Conservation (phyloP, 768 basidiomycete species). For the Pleurotus giganteus region DNA sequence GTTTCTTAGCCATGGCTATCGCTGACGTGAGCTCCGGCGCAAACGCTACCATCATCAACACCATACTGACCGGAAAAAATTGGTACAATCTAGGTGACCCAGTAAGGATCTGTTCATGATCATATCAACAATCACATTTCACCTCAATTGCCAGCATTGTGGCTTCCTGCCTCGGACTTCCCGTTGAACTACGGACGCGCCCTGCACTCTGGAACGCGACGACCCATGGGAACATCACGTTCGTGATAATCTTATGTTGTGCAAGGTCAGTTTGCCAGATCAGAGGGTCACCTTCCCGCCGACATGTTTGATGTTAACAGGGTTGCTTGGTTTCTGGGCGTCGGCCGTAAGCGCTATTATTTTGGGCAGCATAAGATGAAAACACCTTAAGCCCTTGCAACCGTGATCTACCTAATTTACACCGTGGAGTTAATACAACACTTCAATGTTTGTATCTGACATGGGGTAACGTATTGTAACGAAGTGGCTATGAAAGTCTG, state of each 20-base stretch:
- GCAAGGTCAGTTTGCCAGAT: conserved; percentile 43
- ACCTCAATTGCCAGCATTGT: conserved; percentile 44
- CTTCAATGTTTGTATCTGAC: neutral
- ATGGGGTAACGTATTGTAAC: neutral
- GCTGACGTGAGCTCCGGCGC: conserved; percentile 56
- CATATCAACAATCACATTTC: conserved; percentile 13
- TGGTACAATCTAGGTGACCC: conserved; percentile 44
- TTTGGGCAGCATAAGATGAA: conserved; percentile 23
- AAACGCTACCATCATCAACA: neutral
- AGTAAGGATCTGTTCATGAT: conserved; percentile 40
- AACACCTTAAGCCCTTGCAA: neutral
- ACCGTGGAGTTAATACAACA: too few species aligned
- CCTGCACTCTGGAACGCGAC: conserved; percentile 62
- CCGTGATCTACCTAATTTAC: neutral
- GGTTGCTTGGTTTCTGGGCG: conserved; percentile 53
- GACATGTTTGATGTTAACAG: conserved; percentile 26
- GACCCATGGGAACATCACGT: conserved; percentile 77
- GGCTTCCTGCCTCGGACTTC: conserved; percentile 56
- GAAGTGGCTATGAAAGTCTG: too few species aligned
- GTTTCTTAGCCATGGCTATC: conserved; percentile 59
- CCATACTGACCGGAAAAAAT: neutral
- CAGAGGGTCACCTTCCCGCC: neutral
- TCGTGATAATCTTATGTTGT: conserved; percentile 52
- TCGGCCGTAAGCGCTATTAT: conserved; percentile 46
- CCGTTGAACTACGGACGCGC: conserved; percentile 48